These are phyloP conservation scores for Scleroderma bovista DNA, from an alignment of 768 basidiomycete genomes.

Conservation along the genomic window DNA sequence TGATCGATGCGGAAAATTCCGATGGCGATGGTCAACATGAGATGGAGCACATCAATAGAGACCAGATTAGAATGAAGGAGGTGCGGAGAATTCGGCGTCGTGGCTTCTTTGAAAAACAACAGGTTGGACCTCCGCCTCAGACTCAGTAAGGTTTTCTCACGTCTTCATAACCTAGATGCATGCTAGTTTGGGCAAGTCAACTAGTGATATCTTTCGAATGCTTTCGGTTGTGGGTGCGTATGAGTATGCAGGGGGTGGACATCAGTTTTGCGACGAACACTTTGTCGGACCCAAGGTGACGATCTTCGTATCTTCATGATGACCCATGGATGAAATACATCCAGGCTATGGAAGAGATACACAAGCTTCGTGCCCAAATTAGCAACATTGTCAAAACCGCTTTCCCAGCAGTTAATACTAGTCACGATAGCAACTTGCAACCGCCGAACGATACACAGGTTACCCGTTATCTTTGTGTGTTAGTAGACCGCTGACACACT, in stretches of 20 bases:
- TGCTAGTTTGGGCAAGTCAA: slow-evolving; percentile 68
- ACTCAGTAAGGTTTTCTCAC: slow-evolving; percentile 2
- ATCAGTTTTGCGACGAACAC: slow-evolving; percentile 79
- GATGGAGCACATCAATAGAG: slow-evolving; percentile 41
- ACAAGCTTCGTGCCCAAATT: slow-evolving; percentile 88
- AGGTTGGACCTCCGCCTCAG: slow-evolving; percentile 40
- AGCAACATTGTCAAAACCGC: slow-evolving; percentile 77
- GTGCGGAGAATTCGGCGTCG: slow-evolving; percentile 55
- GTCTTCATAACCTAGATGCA: slow-evolving; percentile 48
- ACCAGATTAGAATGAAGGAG: slow-evolving; percentile 50
- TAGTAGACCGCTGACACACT: slow-evolving; percentile 2
- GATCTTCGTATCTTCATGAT: neutral
- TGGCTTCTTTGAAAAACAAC: slow-evolving; percentile 77
- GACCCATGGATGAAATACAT: slow-evolving; percentile 1
- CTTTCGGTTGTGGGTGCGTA: slow-evolving; percentile 96
- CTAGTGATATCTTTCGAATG: slow-evolving; percentile 82
- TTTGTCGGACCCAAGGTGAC: slow-evolving; percentile 86
- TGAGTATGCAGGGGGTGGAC: slow-evolving; percentile 81
- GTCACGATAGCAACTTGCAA: slow-evolving; percentile 56
- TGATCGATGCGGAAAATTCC: slow-evolving; percentile 40
- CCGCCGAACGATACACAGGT: slow-evolving; percentile 83
- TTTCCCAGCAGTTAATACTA: slow-evolving; percentile 58
- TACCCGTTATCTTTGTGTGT: slow-evolving; percentile 4
- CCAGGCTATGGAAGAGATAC: slow-evolving; percentile 98
- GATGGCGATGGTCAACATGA: slow-evolving; percentile 35